phyloP scores from a whole-genome alignment of 2,329 filamentous ascomycete species.

The Neocatenulostroma microsporum region DNA sequence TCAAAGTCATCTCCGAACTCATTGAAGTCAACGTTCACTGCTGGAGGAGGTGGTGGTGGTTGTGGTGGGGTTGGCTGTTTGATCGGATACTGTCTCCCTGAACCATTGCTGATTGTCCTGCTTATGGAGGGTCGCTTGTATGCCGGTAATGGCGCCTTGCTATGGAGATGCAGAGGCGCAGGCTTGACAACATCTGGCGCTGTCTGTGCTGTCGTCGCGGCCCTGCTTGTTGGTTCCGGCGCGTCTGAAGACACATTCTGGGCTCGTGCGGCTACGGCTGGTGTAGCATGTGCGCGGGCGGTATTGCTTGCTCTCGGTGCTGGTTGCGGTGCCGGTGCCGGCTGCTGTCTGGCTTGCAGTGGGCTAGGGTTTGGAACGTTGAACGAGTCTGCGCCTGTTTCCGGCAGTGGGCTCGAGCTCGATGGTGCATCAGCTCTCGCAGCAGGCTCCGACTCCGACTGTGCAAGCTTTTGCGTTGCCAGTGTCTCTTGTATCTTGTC shows the following conservation, averaged over 20 bases:
- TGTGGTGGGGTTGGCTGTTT: slow-evolving; percentile 8
- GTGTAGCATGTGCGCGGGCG: background rate
- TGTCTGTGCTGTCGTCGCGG: background rate
- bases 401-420: slow-evolving; percentile 42
- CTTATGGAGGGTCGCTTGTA: slow-evolving; percentile 27
- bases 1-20: slow-evolving; percentile 44
- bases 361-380: slow-evolving; percentile 12
- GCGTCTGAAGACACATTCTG: background rate
- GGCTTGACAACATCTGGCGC: slow-evolving; percentile 3
- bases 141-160: slow-evolving; percentile 26
- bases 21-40: slow-evolving; percentile 22
- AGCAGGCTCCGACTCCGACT: slow-evolving; percentile 7
- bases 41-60: slow-evolving; percentile 3
- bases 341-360: slow-evolving; percentile 13
- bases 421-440: slow-evolving; percentile 30
- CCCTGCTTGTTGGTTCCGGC: background rate
- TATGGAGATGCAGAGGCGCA: slow-evolving; percentile 24
- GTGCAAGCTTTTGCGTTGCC: slow-evolving; percentile 25
- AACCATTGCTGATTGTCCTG: slow-evolving; percentile 14
- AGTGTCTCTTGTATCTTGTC: slow-evolving; percentile 41
- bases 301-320: background rate
- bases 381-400: slow-evolving; percentile 13
- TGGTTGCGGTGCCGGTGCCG: slow-evolving; percentile 4
- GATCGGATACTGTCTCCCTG: slow-evolving; percentile 9
- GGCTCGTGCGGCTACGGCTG: background rate